Base-by-base conservation (phyloP, 352 stramenopile species). In the Globisporangium solare region DNA sequence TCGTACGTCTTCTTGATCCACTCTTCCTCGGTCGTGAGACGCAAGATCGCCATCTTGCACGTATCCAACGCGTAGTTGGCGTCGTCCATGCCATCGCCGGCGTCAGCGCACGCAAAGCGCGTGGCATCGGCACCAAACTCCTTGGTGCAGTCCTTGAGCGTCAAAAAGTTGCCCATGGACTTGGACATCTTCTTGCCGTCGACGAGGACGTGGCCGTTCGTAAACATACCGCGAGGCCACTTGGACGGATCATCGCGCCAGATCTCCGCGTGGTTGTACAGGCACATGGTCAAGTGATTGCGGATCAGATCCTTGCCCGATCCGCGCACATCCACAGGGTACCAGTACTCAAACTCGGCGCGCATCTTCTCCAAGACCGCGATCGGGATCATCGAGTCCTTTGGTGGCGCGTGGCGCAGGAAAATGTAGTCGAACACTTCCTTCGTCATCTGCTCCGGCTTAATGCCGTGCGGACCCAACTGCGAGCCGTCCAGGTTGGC, bases 161-260 rank as follows among this genome's bases (percentile, higher is more conserved):
- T 99, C 42, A 99, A 71, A 72, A 99, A 99, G 79, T 99, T 99
- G 40, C 98, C 98, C 70, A 95, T 96, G 6, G 91, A 98, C 85
- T 99, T 99, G 50, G 89, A 98, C 98, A 99, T 99, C 77, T 99
- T 99, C 75, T 99, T 94, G 7, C 93, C 96, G 63, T 99, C 96
- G 31, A 97, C 81, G 48, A 89, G 86, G 40, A 99, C 80, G 79
- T 99, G 96, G 24, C 98, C 98, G 71, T 99, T 99, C 54, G 93
- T 98, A 76, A 98, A 99, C 73, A 99, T 99, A 18, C 92, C 87
- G 58, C 89, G 87, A 10, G 98, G 98, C 97, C 97, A 99, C 63
- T 99, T 92, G 47, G 92, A 84, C 39, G 96, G 92, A 61, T 98
- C 90, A 60, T 99, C 92, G 51, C 98, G 92, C 97, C 97, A 99